phyloP scores from a whole-genome alignment of 108 stramenopile genomes.

The Skeletonema costatum region DNA sequence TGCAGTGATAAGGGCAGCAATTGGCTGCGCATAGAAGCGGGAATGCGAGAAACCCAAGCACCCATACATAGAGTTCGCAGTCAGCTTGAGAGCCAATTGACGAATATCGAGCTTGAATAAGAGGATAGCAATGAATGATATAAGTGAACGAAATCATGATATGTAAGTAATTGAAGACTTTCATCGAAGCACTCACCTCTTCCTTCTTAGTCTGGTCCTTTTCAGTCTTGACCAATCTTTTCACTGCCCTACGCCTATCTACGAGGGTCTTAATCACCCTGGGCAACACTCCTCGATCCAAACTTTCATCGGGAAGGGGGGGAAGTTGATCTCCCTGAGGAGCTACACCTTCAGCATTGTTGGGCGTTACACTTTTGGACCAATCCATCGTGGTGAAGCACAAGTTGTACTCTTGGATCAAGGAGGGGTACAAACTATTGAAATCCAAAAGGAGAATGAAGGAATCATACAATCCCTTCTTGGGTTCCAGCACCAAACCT shows the following conservation, averaged over 20 bases:
- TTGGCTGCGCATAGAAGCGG: conserved; percentile 97
- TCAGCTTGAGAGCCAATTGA: conserved; percentile 97
- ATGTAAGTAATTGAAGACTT: conserved; percentile 5
- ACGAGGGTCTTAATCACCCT: conserved; percentile 96
- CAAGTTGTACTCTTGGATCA: conserved; percentile 99
- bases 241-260: conserved; percentile 93
- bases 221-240: conserved; percentile 91
- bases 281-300: conserved; percentile 92
- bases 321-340: conserved; percentile 69
- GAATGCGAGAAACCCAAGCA: conserved; percentile 97
- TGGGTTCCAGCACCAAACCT: conserved; percentile 99
- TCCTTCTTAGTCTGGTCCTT: conserved; percentile 65
- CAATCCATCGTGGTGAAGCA: conserved; percentile 99
- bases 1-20: conserved; percentile 97
- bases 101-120: conserved; percentile 92
- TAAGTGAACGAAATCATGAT: background rate
- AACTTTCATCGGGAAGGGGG: conserved; percentile 85
- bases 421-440: conserved; percentile 98
- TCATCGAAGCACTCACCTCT: conserved; percentile 60
- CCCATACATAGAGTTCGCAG: conserved; percentile 99
- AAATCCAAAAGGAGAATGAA: conserved; percentile 99
- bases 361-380: conserved; percentile 50
- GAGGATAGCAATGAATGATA: conserved; percentile 2
- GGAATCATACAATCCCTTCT: conserved; percentile 98
- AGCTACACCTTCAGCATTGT: conserved; percentile 37